A percentile compares a stretch with the other conserved stretches of the same genome.
phyloP scores from a whole-genome alignment of 2,329 filamentous ascomycete genomes.

The Trichophaea hybrida region DNA sequence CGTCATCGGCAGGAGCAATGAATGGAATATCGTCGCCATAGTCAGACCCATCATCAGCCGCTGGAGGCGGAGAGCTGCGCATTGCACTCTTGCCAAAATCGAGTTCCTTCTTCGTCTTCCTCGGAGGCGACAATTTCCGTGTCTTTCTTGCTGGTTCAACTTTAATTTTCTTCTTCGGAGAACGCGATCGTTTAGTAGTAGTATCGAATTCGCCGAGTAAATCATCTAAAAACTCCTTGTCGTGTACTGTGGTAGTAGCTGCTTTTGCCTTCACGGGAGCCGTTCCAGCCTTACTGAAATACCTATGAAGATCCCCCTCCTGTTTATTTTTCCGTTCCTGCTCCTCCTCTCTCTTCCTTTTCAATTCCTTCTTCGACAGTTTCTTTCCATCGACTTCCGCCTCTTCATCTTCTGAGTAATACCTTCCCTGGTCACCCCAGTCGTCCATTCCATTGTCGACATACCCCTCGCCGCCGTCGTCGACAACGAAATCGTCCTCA shows the following conservation, averaged over 20 bases:
- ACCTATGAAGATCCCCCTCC: slow-evolving; percentile 84
- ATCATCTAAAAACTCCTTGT: slow-evolving; percentile 72
- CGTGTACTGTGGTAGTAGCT: slow-evolving; percentile 50
- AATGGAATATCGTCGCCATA: slow-evolving; percentile 9
- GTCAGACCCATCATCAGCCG: slow-evolving; percentile 1
- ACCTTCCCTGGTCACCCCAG: slow-evolving; percentile 63
- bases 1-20: slow-evolving; percentile 37
- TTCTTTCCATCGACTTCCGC: slow-evolving; percentile 14
- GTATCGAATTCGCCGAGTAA: slow-evolving; percentile 76
- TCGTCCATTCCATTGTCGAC: slow-evolving; percentile 93
- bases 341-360: slow-evolving; percentile 78
- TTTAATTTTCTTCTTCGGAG: neutral
- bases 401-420: slow-evolving; percentile 59
- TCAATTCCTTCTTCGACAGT: slow-evolving; percentile 37
- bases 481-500: slow-evolving; percentile 93
- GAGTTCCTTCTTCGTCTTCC: slow-evolving; percentile 3
- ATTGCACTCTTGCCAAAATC: slow-evolving; percentile 5
- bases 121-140: slow-evolving; percentile 19
- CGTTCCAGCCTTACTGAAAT: slow-evolving; percentile 66
- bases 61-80: slow-evolving; percentile 23
- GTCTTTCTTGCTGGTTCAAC: slow-evolving; percentile 10
- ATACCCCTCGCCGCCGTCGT: slow-evolving; percentile 95
- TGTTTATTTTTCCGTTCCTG: slow-evolving; percentile 72
- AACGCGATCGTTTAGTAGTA: neutral
- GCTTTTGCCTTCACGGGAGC: slow-evolving; percentile 64